phyloP scores from a whole-genome alignment of 371 early-diverging fungal species.

The Mucor sp. region DNA sequence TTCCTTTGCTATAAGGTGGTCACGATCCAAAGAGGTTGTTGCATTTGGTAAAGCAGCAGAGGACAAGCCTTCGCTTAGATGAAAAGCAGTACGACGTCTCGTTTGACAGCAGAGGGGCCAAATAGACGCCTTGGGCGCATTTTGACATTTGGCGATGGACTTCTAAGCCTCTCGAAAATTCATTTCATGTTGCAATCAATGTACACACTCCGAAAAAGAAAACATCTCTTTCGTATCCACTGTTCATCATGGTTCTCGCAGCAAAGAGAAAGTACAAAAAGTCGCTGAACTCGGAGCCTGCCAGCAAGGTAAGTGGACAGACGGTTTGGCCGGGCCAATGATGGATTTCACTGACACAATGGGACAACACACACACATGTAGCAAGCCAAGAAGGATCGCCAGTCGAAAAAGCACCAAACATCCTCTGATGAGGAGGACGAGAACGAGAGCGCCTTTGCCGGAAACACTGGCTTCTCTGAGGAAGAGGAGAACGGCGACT shows the following conservation, averaged over 20 bases:
- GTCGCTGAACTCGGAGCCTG: background rate
- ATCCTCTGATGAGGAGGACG: conserved; percentile 17
- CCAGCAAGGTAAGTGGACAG: conserved; percentile 10
- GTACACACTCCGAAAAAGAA: conserved; percentile 4
- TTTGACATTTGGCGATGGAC: background rate
- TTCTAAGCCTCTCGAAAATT: conserved; percentile 15
- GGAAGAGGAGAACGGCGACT: conserved; percentile 38
- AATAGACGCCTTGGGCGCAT: too few relatives aligned
- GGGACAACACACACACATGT: background rate
- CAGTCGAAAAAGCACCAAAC: conserved; percentile 1
- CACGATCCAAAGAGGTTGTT: background rate
- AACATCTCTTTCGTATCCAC: background rate
- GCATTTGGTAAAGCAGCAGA: background rate
- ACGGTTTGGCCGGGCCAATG: too few relatives aligned
- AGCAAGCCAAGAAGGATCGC: conserved; percentile 25
- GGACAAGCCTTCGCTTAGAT: conserved; percentile 11
- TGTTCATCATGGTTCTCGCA: conserved; percentile 18
- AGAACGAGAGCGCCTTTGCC: conserved; percentile 11
- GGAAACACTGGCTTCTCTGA: conserved; percentile 41
- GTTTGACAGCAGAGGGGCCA: conserved; percentile 3
- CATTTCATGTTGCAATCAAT: background rate
- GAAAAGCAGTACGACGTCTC: conserved; percentile 7
- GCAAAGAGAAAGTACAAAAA: conserved; percentile 30
- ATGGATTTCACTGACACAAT: too few relatives aligned
- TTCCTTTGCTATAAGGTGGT: background rate